Evolutionary conservation across 1,139 yeast genomes (phyloP).

Genomic region (Suhomyces maxii): DNA sequence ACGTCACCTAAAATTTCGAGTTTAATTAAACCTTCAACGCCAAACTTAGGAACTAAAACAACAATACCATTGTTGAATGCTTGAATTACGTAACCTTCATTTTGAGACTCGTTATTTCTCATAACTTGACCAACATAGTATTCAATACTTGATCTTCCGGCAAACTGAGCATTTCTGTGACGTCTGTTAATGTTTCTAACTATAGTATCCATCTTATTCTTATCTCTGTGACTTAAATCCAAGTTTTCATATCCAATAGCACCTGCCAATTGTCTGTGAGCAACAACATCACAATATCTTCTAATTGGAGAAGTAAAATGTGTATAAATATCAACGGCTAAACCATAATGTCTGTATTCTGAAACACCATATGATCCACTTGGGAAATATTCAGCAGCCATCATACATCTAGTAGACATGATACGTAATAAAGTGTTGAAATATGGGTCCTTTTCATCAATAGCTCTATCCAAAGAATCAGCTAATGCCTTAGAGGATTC

Average conservation of each 20-base stretch:
- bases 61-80: constrained; percentile 95
- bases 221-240: constrained; percentile 82
- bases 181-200: constrained; percentile 89
- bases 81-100: constrained; percentile 89
- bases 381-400: constrained; percentile 97
- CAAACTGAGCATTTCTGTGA: constrained; percentile 98
- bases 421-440: constrained; percentile 93
- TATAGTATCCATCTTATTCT: constrained; percentile 83
- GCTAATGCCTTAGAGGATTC: constrained; percentile 92
- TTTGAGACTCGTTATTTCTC: constrained; percentile 70
- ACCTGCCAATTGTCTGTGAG: constrained; percentile 95
- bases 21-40: constrained; percentile 91
- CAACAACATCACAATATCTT: constrained; percentile 96
- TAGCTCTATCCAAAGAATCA: constrained; percentile 87
- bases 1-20: constrained; percentile 72
- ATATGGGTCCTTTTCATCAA: constrained; percentile 79
- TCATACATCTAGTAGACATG: constrained; percentile 98
- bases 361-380: constrained; percentile 90
- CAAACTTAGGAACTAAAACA: constrained; percentile 93
- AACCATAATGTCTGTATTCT: constrained; percentile 96
- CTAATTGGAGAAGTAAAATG: constrained; percentile 99
- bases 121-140: constrained; percentile 97
- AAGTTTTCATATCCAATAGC: constrained; percentile 92
- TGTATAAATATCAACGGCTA: constrained; percentile 95
- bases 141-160: constrained; percentile 97